Evolutionary conservation across 805 yeast species (phyloP), one percentile per base, ranked within the genome.

Genomic region (Wickerhamomyces bovis): DNA sequence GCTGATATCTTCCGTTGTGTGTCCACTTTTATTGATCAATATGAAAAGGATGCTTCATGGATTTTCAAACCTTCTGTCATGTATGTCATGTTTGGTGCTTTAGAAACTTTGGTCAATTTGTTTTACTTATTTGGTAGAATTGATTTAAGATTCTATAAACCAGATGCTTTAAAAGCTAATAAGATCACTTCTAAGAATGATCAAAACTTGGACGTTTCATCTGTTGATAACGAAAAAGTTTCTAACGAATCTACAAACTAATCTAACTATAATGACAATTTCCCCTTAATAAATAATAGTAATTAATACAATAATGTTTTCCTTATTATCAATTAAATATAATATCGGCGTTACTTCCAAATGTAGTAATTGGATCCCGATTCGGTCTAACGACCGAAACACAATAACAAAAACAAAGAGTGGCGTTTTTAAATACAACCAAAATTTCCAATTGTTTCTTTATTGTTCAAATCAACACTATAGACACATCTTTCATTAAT

Each of bases 101-200:
- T 82, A 41, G 94, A 85, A 67, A 70, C 74, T 0, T 54, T 81
- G 22, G 78, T 81, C 48, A 76, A 81, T 54, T 41, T 78, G 16
- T 52, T 80, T 33, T 83, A 78, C 62, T 61, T 85, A 47, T 55
- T 82, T 38, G 80, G 82, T 25, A 76, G 95, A 65, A 77, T 82
- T 42, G 95, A 85, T 62, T 70, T 85, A 58, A 75, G 94, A 65
- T 85, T 85, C 68, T 85, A 85, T 73, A 80, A 85, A 62, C 90
- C 94, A 19, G 92, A 85, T 62, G 64, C 66, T 30, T 70, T 58
- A 42, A 50, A 46, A 9, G 4, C 3, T 33, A 21, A 36, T 20
- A 20, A 36, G 23, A 16, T 6, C n/a, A 36, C n/a, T 10, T 18
- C 39, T 36, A n/a, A 36, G 11, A 18, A 33, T 20, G 20, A 16